Base-by-base conservation (phyloP, 768 basidiomycete species). In the Termitomyces sp. region DNA sequence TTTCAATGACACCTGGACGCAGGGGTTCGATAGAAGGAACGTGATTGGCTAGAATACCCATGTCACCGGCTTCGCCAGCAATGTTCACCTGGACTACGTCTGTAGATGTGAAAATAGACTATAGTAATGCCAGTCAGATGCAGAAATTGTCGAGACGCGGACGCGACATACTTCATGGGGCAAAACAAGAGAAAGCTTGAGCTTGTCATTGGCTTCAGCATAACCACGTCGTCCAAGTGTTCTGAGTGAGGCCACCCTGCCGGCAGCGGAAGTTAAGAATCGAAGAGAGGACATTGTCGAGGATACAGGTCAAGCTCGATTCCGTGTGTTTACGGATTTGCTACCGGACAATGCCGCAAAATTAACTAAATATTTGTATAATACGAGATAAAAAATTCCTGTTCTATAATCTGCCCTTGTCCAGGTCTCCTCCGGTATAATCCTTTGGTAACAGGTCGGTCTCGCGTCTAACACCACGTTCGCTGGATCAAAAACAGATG, bases 31-130 rank as follows among this genome's bases (percentile, higher is more conserved):
- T 90, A n/a, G 94, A 91, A 33, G 97, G 89, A 57, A 98, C 95
- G 76, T 99, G 97, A 82, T 96, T 97, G 67, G 96, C 93, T 61
- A 99, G 87, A 67, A 99, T 92, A 81, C 97, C 97, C 95, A 98
- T 98, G 76, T 98, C 95, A 69, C 97, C 97, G 3, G 93, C 88
- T 57, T 88, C 92, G 42, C 95, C 97, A 37, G 95, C 78, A 67
- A 98, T 78, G 78, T 98, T 98, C 66, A 99, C 96, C 75, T 98
- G 96, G 22, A 91, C 85, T 59, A 98, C 96, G 73, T 95, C 95
- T 66, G 85, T 74, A 24, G 95, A 94, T 60, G 83, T 85, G 84
- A 87, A 98, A 73, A 99, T 86, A 56, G 95, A 80, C 96, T 99
- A 62, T 48, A 22, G 45, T 48, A 61, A 69, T 56, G 13, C 30